phyloP scores from a whole-genome alignment of 345 rosid species.

The Eucalyptus caleyi region DNA sequence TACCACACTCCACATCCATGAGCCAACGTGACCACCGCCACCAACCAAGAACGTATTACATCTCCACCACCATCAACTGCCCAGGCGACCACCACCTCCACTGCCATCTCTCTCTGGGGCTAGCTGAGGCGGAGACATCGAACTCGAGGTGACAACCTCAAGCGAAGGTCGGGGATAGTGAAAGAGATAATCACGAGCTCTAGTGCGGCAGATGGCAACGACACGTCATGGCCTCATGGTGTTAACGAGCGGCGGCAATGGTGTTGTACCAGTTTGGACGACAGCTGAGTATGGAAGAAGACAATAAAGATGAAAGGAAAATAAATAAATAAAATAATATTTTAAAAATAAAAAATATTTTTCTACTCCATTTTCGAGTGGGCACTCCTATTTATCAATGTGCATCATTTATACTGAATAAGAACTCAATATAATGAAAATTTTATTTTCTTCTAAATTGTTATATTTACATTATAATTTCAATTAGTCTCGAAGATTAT shows the following conservation, averaged over 20 bases:
- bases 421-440: background rate
- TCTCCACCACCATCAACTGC: too few species aligned
- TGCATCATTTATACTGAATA: background rate
- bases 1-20: too few species aligned
- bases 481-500: background rate
- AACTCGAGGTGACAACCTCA: too few species aligned
- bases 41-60: too few species aligned
- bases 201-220: rapidly evolving
- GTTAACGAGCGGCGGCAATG: background rate
- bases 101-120: too few species aligned
- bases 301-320: background rate
- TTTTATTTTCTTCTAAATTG: background rate
- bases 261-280: background rate
- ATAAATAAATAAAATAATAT: too few species aligned
- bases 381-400: background rate
- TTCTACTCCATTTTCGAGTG: background rate
- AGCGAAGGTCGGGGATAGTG: background rate
- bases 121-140: too few species aligned
- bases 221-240: background rate
- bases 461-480: background rate
- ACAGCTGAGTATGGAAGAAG: background rate
- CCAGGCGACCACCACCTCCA: too few species aligned
- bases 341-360: too few species aligned
- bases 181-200: background rate
- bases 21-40: too few species aligned